Evolutionary conservation across 768 basidiomycete species (phyloP), one percentile per base, ranked within the genome.

Genomic region (Boletus fagicola): DNA sequence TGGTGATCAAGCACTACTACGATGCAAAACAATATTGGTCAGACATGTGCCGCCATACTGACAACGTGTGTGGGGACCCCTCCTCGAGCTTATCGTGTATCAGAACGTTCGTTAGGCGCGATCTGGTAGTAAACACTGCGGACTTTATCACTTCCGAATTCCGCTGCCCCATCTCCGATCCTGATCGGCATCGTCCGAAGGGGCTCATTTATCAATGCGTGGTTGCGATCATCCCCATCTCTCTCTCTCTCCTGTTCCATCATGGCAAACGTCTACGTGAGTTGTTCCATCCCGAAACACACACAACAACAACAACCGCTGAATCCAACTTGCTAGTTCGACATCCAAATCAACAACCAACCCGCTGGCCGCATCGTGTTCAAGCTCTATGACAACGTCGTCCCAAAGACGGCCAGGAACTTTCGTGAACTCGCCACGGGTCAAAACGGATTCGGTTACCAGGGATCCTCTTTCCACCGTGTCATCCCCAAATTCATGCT

Each of bases 371-470:
- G 84, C 47, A 83, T 97, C 70, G 77, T 82, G 56, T 94, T 98
- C 85, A 87, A 86, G 78, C 84, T 98, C 28, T 94, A 77, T 72
- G 92, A 95, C 76, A 78, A 84, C 5, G 80, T 82, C 49, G 87
- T 90, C 15, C 91, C 91, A 49, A 83, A 76, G 65, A 93, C 90
- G 2, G 76, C 90, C 10, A 75, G 61, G 33, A 94, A 98, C 79
- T 98, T 98, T 81, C 88, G 95, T 52, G 90, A 92, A 73, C 82
- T 97, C 47, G 86, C 86, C 54, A 93, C 90, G 12, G 88, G 90
- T 45, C 65, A 82, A 69, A 65, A 88, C 53, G 90, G 89, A 5
- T 91, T 75, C 56, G 88, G 92, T 48, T 98, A 95, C 76, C 49
- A 71, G 51, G 86, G 84, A 13, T 77, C 77, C 24, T 22, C 38